Conservation (phyloP, 495 filamentous ascomycete genomes). For the Viridothelium virens region DNA sequence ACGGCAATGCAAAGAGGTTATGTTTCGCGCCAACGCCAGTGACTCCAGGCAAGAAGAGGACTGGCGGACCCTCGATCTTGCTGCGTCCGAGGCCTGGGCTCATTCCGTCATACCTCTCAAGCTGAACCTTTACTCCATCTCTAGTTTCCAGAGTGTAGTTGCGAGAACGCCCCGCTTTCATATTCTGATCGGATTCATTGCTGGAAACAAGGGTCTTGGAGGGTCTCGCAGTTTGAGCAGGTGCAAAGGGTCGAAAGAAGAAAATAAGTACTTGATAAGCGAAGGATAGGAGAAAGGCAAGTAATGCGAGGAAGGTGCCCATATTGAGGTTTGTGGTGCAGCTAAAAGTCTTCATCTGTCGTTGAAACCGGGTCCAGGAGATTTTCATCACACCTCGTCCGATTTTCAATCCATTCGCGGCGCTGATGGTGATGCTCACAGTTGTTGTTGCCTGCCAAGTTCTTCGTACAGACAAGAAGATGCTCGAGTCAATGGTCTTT, state of each 20-base stretch:
- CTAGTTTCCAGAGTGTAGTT: neutral
- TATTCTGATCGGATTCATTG: neutral
- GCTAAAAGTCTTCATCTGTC: conserved; percentile 5
- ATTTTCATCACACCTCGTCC: neutral
- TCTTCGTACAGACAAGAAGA: conserved; percentile 1
- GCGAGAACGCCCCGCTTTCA: neutral
- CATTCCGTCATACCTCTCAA: neutral
- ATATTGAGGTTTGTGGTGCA: neutral
- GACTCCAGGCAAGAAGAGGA: conserved; percentile 5
- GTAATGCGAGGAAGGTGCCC: conserved; percentile 2
- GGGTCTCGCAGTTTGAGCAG: neutral
- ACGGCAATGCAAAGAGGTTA: neutral
- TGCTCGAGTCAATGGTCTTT: conserved; percentile 8
- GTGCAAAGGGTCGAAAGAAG: neutral
- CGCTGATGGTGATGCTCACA: neutral
- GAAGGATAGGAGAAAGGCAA: neutral
- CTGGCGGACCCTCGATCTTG: conserved; percentile 1
- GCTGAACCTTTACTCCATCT: conserved; percentile 1
- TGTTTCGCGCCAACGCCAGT: neutral
- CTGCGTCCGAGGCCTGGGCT: neutral
- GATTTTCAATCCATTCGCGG: neutral
- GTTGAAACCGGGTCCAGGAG: conserved; percentile 3
- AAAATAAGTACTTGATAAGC: neutral
- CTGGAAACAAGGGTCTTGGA: neutral
- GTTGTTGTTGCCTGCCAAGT: conserved; percentile 6